phyloP scores from a whole-genome alignment of 140 eudicot genomes.

The Anethum foeniculum region DNA sequence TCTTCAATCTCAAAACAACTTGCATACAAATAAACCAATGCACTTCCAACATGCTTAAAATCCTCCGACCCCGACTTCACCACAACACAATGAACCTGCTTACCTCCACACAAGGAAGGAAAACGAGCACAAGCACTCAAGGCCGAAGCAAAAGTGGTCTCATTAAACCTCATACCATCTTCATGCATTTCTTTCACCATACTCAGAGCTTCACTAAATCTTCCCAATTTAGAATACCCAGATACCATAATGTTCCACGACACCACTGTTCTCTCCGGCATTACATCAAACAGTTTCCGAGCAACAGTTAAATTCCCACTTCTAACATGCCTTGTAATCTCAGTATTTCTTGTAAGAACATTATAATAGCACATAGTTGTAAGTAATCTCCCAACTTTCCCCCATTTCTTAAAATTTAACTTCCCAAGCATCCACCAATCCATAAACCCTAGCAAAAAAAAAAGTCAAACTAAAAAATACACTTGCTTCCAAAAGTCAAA shows the following conservation, averaged over 20 bases:
- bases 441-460: not conserved
- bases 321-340: conserved; percentile 23
- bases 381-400: conserved; percentile 11
- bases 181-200: conserved; percentile 47
- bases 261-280: conserved; percentile 48
- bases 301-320: conserved; percentile 40
- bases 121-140: conserved; percentile 47
- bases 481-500: not conserved
- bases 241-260: conserved; percentile 65
- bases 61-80: conserved; percentile 37
- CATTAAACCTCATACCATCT: conserved; percentile 36
- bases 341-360: conserved; percentile 28
- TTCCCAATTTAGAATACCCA: conserved; percentile 41
- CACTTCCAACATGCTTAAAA: conserved; percentile 50
- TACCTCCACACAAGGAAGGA: conserved; percentile 23
- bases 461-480: not conserved
- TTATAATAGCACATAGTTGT: conserved; percentile 1
- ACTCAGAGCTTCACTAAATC: conserved; percentile 30
- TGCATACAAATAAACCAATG: conserved; percentile 46
- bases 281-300: conserved; percentile 51
- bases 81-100: conserved; percentile 51
- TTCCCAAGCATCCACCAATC: conserved; percentile 16
- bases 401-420: conserved; percentile 33
- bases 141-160: conserved; percentile 32
- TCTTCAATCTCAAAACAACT: conserved; percentile 31